Conservation (phyloP, 2,329 filamentous ascomycete genomes). For the Aspergillus spinulosporus region DNA sequence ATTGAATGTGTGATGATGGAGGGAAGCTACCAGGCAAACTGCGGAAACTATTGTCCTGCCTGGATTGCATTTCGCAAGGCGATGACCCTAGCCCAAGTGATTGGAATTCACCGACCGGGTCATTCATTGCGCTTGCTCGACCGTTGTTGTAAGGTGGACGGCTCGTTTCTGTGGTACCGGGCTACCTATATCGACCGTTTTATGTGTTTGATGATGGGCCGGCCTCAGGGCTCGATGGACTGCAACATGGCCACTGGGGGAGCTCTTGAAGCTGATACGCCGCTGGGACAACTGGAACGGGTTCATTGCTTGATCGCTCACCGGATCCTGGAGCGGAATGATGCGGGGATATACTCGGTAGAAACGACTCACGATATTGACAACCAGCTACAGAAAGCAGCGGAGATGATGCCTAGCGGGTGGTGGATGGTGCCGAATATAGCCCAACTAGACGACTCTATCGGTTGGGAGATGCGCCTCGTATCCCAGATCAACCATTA, state of each 20-base stretch:
- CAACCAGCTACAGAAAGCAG: conserved; percentile 43
- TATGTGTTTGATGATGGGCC: conserved; percentile 44
- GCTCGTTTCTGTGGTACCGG: conserved; percentile 39
- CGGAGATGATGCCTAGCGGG: conserved; percentile 39
- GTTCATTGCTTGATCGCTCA: conserved; percentile 47
- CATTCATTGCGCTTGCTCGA: conserved; percentile 15
- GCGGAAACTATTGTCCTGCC: conserved; percentile 43
- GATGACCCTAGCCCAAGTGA: conserved; percentile 43
- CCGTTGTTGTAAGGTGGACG: background rate
- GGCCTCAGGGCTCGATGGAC: conserved; percentile 34
- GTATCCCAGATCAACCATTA: conserved; percentile 55
- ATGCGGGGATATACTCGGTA: conserved; percentile 45
- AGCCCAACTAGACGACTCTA: background rate
- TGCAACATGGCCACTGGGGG: conserved; percentile 49
- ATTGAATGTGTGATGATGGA: conserved; percentile 48
- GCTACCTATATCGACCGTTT: conserved; percentile 42
- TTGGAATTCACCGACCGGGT: conserved; percentile 42
- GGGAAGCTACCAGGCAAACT: conserved; percentile 38
- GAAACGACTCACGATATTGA: conserved; percentile 39
- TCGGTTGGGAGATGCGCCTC: conserved; percentile 35
- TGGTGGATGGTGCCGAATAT: conserved; percentile 49
- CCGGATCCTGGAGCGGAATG: conserved; percentile 22
- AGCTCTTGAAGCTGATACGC: conserved; percentile 38
- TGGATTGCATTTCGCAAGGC: conserved; percentile 45
- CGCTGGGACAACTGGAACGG: conserved; percentile 48